Evolutionary conservation across 2,329 filamentous ascomycete species (phyloP), one percentile per base, ranked within the genome.

Genomic region (Fusarium irregulare): DNA sequence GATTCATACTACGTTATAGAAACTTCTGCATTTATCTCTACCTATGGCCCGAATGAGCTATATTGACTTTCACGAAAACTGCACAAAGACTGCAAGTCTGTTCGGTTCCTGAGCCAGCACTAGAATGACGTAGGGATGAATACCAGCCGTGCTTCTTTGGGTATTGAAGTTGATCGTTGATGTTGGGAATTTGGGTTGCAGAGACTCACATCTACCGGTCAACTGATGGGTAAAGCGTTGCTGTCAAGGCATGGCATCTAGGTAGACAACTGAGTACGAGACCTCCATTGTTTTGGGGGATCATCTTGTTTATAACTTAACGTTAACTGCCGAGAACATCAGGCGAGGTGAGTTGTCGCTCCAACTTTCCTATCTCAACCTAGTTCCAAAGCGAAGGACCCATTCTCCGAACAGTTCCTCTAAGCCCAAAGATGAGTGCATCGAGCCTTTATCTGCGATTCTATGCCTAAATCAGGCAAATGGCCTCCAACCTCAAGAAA

Each of bases 331-430:
- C 34, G 49, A 20, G 21, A 16, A 42, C 56, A 32, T 37, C 25
- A 28, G 13, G 41, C 30, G 42, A 64, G 41, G 48, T 62, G 23
- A 53, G 37, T 28, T n/a, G 62, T 70, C 67, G 67, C 67, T 44
- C 16, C 66, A 70, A 70, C 66, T 54, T 70, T 70, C 67, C 67
- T 54, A 68, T 70, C 67, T 70, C 57, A 70, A 67, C 46, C 66
- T 70, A 70, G 67, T 46, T 42, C 62, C 45, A 56, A 48, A 59
- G 12, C 30, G 16, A 40, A 28, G 30, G 56, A 65, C 66, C 56
- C 63, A 51, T 61, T 62, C 45, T 45, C 59, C 32, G 41, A 18
- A 20, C 37, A 48, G 50, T 45, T 25, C 67, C 55, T 44, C 42
- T 45, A 32, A 49, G 49, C 56, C 30, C 53, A 41, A 44, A 54